These are phyloP conservation scores for Favolaschia claudopus DNA, from an alignment of 768 basidiomycete genomes.

Conservation along the genomic window DNA sequence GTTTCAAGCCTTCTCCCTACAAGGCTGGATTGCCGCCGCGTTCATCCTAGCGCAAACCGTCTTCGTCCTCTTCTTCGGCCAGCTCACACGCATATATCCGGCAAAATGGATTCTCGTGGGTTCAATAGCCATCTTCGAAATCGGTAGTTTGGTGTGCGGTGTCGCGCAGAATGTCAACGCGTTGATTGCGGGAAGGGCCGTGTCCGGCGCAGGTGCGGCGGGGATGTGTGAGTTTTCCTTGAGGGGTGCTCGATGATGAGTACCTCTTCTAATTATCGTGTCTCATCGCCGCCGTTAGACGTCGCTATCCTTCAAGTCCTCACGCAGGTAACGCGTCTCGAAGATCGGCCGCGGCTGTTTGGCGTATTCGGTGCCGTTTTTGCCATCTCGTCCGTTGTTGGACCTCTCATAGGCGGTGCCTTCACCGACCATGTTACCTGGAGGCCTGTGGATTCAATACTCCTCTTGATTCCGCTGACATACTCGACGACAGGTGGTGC, in stretches of 20 bases:
- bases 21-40: slow-evolving; percentile 22
- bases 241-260: too few relatives aligned
- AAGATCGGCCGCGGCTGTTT: slow-evolving; percentile 39
- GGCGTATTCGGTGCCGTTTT: slow-evolving; percentile 43
- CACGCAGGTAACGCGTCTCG: slow-evolving; percentile 33
- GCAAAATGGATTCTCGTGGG: slow-evolving; percentile 36
- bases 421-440: slow-evolving; percentile 32
- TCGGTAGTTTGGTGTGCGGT: slow-evolving; percentile 51
- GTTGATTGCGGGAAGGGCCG: slow-evolving; percentile 49
- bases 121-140: slow-evolving; percentile 43
- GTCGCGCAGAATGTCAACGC: slow-evolving; percentile 32
- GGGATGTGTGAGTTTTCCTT: too few relatives aligned
- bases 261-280: too few relatives aligned
- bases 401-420: slow-evolving; percentile 38
- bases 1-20: slow-evolving; percentile 3
- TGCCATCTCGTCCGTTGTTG: slow-evolving; percentile 23
- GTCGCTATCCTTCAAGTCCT: slow-evolving; percentile 22
- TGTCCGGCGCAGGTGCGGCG: slow-evolving; percentile 38
- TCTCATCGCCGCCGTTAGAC: too few relatives aligned
- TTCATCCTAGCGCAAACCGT: slow-evolving; percentile 32
- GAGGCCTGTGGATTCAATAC: background rate
- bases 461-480: background rate
- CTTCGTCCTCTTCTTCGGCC: slow-evolving; percentile 38
- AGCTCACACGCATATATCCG: slow-evolving; percentile 36
- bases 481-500: too few relatives aligned